Conservation (phyloP, 2,329 filamentous ascomycete species). For the Microdochium nivale region DNA sequence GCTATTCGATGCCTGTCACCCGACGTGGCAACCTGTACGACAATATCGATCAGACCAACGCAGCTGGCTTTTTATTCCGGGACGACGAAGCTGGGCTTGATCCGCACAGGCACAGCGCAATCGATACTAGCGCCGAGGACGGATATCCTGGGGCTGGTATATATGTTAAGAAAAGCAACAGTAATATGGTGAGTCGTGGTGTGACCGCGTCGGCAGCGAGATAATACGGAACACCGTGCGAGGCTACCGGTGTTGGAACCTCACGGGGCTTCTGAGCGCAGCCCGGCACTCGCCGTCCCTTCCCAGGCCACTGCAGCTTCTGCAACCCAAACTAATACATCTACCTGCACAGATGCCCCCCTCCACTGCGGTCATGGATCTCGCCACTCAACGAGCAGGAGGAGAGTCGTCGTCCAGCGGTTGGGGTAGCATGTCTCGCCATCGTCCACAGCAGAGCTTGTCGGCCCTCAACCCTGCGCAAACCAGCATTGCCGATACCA, state of each 20-base stretch:
- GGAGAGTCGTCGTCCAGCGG: constrained; percentile 40
- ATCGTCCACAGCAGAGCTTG: constrained; percentile 57
- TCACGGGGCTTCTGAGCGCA: not conserved
- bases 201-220: not conserved
- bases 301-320: not conserved
- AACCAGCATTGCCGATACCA: constrained; percentile 26
- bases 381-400: constrained; percentile 61
- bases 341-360: constrained; percentile 58
- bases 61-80: constrained; percentile 76
- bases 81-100: constrained; percentile 61
- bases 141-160: constrained; percentile 82
- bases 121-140: constrained; percentile 63
- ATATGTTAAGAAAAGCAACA: constrained; percentile 51
- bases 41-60: constrained; percentile 74
- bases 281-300: not conserved
- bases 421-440: constrained; percentile 58
- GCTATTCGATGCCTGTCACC: constrained; percentile 89
- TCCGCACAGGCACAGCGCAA: constrained; percentile 60
- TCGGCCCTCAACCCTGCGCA: constrained; percentile 33
- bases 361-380: constrained; percentile 72
- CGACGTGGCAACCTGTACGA: constrained; percentile 60
- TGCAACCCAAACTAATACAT: constrained; percentile 4
- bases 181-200: constrained; percentile 32
- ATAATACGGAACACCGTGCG: not conserved
- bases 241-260: not conserved